Conservation (phyloP, 2,329 filamentous ascomycete genomes). For the Colletotrichum godetiae region DNA sequence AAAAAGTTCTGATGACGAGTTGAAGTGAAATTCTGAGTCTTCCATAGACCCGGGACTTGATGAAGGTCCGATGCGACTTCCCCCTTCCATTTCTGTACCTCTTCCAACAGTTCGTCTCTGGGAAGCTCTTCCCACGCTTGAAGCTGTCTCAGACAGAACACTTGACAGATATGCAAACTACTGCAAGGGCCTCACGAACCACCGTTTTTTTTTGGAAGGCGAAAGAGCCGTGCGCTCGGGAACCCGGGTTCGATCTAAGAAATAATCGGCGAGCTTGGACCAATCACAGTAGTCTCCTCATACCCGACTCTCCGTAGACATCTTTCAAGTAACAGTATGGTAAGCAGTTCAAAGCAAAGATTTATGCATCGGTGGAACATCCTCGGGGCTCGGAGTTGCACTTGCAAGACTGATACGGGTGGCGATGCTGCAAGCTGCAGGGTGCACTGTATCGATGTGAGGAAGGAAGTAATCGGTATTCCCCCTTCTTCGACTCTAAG, state of each 20-base stretch:
- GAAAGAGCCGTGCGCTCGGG: slow-evolving; percentile 17
- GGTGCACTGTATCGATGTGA: neutral
- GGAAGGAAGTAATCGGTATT: neutral
- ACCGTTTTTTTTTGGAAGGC: slow-evolving; percentile 22
- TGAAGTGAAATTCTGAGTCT: neutral
- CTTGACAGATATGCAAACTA: neutral
- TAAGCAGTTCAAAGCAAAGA: neutral
- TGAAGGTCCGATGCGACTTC: neutral
- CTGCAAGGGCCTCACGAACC: neutral
- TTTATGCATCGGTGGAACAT: neutral
- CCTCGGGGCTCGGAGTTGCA: neutral
- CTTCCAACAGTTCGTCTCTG: neutral
- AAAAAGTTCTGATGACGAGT: neutral
- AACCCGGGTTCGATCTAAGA: neutral
- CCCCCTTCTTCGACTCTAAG: neutral
- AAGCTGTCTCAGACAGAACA: neutral
- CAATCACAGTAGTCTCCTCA: neutral
- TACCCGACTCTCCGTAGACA: neutral
- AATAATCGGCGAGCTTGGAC: neutral
- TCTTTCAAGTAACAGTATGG: neutral
- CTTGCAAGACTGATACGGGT: neutral
- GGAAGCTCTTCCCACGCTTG: neutral
- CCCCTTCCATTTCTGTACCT: neutral
- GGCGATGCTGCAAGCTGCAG: neutral
- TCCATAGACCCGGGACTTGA: neutral